These are phyloP conservation scores for Phyllosticta capitalensis DNA, from an alignment of 2,329 filamentous ascomycete species.

Conservation along the genomic window DNA sequence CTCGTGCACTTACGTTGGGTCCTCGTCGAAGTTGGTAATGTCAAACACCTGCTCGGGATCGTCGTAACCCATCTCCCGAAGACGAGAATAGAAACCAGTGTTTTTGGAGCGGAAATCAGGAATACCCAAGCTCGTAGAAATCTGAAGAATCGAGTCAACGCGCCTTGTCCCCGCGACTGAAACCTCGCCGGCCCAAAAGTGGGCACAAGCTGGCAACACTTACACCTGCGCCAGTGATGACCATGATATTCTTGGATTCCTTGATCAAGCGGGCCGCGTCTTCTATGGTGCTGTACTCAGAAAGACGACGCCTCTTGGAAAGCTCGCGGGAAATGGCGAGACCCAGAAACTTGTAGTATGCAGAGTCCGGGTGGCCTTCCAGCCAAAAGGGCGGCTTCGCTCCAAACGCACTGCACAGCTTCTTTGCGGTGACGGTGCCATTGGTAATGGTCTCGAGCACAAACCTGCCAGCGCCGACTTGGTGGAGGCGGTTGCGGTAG, in stretches of 20 bases:
- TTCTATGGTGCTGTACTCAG: slow-evolving; percentile 73
- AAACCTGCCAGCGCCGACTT: slow-evolving; percentile 70
- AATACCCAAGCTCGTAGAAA: slow-evolving; percentile 92
- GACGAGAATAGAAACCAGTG: slow-evolving; percentile 80
- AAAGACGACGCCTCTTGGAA: slow-evolving; percentile 69
- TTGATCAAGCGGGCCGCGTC: slow-evolving; percentile 74
- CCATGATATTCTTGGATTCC: slow-evolving; percentile 72
- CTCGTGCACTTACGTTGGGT: slow-evolving; percentile 46
- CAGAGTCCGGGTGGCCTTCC: slow-evolving; percentile 61
- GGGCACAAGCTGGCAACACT: not conserved
- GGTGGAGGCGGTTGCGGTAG: slow-evolving; percentile 62
- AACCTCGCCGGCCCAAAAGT: not conserved
- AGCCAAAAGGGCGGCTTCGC: slow-evolving; percentile 66
- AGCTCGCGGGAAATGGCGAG: slow-evolving; percentile 73
- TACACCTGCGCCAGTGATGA: slow-evolving; percentile 79
- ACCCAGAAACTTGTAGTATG: slow-evolving; percentile 65
- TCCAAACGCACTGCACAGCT: slow-evolving; percentile 77
- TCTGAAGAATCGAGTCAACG: slow-evolving; percentile 29
- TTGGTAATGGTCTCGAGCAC: slow-evolving; percentile 60
- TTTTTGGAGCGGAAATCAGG: slow-evolving; percentile 94
- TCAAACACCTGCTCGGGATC: slow-evolving; percentile 96
- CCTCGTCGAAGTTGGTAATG: slow-evolving; percentile 73
- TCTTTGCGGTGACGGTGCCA: slow-evolving; percentile 65
- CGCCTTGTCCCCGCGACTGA: slow-evolving; percentile 17
- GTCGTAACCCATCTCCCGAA: slow-evolving; percentile 64